A percentile compares a stretch with the other conserved stretches of the same genome.
phyloP scores from a whole-genome alignment of 176 grass and related monocot genomes.

The Carex scoparia region DNA sequence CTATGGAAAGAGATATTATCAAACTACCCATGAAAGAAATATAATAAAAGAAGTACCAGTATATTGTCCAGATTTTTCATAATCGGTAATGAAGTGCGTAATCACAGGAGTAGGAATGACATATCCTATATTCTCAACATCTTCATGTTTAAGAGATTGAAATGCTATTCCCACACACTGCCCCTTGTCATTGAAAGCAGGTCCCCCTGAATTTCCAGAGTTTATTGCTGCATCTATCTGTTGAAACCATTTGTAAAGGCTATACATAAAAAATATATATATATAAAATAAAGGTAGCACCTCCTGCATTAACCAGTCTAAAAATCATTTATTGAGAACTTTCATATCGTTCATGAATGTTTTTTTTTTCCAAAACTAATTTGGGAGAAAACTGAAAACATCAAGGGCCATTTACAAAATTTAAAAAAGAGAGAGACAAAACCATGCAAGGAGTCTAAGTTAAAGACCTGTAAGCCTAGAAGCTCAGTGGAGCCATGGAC shows the following conservation, averaged over 20 bases:
- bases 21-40: slow-evolving; percentile 11
- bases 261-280: background rate
- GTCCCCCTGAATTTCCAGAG: slow-evolving; percentile 93
- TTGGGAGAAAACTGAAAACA: background rate
- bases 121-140: slow-evolving; percentile 98
- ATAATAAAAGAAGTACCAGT: slow-evolving; percentile 49
- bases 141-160: slow-evolving; percentile 98
- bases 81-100: slow-evolving; percentile 90
- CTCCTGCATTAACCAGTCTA: background rate
- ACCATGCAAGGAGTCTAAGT: slow-evolving; percentile 5
- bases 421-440: slow-evolving; percentile 2
- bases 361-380: background rate
- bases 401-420: background rate
- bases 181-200: slow-evolving; percentile 91
- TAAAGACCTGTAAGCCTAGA: slow-evolving; percentile 78
- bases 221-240: slow-evolving; percentile 99
- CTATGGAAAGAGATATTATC: background rate
- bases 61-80: slow-evolving; percentile 77
- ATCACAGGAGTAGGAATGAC: slow-evolving; percentile 98
- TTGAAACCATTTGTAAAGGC: slow-evolving; percentile 25
- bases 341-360: background rate
- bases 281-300: background rate
- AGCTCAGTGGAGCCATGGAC: slow-evolving; percentile 98
- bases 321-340: background rate
- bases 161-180: slow-evolving; percentile 94